phyloP scores from a whole-genome alignment of 164 flowering plant species.

The Warburgia ugandensis region DNA sequence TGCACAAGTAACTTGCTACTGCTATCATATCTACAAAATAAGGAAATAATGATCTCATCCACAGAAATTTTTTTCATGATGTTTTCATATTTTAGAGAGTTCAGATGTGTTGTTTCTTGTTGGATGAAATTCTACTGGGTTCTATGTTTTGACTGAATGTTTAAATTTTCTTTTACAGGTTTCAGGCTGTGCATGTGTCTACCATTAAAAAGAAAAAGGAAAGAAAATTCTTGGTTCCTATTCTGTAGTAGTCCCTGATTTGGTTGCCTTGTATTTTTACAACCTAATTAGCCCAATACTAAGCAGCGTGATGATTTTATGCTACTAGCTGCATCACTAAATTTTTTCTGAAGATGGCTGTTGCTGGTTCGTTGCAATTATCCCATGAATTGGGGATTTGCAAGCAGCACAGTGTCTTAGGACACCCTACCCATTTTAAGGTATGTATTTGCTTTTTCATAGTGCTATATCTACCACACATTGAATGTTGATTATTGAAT shows the following conservation, averaged over 20 bases:
- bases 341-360: constrained; percentile 29
- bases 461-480: neutral
- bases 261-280: neutral
- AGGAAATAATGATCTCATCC: no score
- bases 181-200: no score
- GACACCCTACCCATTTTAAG: constrained; percentile 18
- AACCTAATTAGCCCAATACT: neutral
- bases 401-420: constrained; percentile 11
- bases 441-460: constrained; percentile 20
- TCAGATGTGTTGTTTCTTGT: no score
- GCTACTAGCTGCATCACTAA: constrained; percentile 6
- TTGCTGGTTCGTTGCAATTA: constrained; percentile 43
- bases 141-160: neutral
- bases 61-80: no score
- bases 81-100: no score
- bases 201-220: no score
- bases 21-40: no score
- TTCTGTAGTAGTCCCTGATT: neutral
- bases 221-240: neutral
- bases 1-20: no score
- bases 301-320: constrained; percentile 12
- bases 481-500: neutral
- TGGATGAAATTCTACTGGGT: neutral
- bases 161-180: constrained; percentile 8
- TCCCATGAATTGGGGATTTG: constrained; percentile 37